Conservation (phyloP, 78 protist species). For the Bodo saltans region DNA sequence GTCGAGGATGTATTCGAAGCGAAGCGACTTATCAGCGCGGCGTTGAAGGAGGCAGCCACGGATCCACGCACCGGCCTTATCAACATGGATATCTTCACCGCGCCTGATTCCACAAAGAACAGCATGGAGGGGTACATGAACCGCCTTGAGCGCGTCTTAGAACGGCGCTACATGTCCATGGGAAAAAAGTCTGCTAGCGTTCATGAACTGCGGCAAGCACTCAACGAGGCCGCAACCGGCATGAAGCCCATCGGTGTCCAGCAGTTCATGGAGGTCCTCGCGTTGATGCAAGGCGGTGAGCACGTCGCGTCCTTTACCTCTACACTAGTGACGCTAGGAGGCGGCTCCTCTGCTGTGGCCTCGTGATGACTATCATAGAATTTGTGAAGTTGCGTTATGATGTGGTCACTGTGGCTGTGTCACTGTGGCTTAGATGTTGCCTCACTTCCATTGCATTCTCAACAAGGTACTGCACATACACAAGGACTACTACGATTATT, state of each 20-base stretch:
- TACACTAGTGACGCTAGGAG: too few species aligned
- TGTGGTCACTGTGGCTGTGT: too few species aligned
- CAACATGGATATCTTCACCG: neutral
- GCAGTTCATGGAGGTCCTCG: neutral
- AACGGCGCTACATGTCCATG: neutral
- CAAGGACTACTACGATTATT: too few species aligned
- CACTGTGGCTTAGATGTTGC: too few species aligned
- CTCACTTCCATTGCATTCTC: too few species aligned
- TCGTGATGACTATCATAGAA: too few species aligned
- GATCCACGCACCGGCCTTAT: constrained; percentile 82
- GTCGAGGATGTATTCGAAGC: constrained; percentile 83
- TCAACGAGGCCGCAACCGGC: neutral
- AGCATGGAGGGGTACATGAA: neutral
- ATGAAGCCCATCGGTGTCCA: neutral
- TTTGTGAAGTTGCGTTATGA: too few species aligned
- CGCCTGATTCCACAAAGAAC: neutral
- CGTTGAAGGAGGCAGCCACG: constrained; percentile 80
- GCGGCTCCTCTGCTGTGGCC: too few species aligned
- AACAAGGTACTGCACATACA: too few species aligned
- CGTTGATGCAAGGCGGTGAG: neutral
- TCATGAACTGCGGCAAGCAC: neutral
- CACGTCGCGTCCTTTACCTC: neutral
- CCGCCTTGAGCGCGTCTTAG: neutral
- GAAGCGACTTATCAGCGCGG: constrained; percentile 65
- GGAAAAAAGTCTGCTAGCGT: neutral